These are phyloP conservation scores for Aspergillus latus DNA, from an alignment of 2,329 filamentous ascomycete genomes.

Conservation along the genomic window DNA sequence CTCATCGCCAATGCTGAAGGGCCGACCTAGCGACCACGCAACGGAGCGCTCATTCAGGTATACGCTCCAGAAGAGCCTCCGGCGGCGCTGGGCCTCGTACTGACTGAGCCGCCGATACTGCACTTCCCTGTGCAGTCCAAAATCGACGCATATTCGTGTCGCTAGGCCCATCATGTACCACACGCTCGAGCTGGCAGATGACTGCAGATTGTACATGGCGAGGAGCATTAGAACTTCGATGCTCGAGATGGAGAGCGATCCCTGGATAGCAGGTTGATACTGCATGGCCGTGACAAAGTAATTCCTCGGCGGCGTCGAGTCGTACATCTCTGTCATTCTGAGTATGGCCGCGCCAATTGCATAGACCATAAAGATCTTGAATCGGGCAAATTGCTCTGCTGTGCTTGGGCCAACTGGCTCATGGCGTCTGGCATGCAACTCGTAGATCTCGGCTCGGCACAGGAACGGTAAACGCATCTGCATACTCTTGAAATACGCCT, in stretches of 20 bases:
- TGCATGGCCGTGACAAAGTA: slow-evolving; percentile 18
- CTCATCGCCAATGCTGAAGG: slow-evolving; percentile 34
- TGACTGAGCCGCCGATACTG: slow-evolving; percentile 18
- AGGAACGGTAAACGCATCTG: slow-evolving; percentile 24
- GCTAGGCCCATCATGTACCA: slow-evolving; percentile 30
- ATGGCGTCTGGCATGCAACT: slow-evolving; percentile 13
- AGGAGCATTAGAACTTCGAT: slow-evolving; percentile 28
- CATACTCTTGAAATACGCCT: slow-evolving; percentile 25
- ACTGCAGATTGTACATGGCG: slow-evolving; percentile 26
- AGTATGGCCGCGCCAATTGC: slow-evolving; percentile 22
- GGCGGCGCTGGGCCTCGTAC: slow-evolving; percentile 19
- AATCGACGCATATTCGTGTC: slow-evolving; percentile 29
- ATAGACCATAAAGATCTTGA: slow-evolving; percentile 28
- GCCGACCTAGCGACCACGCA: slow-evolving; percentile 31
- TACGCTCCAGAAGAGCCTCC: slow-evolving; percentile 35
- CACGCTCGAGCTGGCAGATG: slow-evolving; percentile 22
- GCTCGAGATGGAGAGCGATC: slow-evolving; percentile 15
- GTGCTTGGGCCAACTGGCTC: not conserved
- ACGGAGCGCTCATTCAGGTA: slow-evolving; percentile 32
- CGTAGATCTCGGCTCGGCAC: slow-evolving; percentile 15
- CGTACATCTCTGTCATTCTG: slow-evolving; percentile 21
- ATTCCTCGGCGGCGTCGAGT: slow-evolving; percentile 14
- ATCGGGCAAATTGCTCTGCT: slow-evolving; percentile 16
- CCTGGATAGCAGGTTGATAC: slow-evolving; percentile 14
- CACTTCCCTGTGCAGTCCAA: slow-evolving; percentile 24